Evolutionary conservation across 2,329 filamentous ascomycete genomes (phyloP), one percentile per base, ranked within the genome.

Genomic region (Purpureocillium lavendulum): DNA sequence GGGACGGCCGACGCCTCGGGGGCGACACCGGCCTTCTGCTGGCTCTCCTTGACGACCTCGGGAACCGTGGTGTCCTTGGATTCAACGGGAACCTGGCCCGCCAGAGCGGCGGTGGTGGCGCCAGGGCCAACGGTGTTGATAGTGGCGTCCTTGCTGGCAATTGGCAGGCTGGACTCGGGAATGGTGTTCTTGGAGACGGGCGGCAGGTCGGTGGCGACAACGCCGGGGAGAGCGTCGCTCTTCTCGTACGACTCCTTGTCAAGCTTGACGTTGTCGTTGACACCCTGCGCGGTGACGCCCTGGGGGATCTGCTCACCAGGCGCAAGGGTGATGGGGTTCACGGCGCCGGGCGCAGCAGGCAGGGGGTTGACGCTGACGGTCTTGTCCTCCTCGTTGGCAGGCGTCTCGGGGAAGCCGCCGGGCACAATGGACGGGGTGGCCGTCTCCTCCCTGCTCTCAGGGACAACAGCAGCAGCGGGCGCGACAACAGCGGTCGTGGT

Each of bases 181-280:
- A 92, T 88, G 58, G 85, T 67, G 60, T 71, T 80, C 45, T 69
- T 73, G 34, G 73, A 68, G 41, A 81, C 62, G 9, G 71, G 68
- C 24, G 78, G 75, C 29, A 81, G 56, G 40, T 69, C 62, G 36
- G 70, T 64, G 16, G 31, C 32, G 26, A 36, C 60, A 39, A 67
- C 52, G 48, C 73, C 74, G 37, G 73, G 70, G 32, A 80, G 61
- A 41, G 80, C 74, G 54, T 84, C 84, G 47, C 81, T 80, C 61
- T 85, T 85, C 60, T 94, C 83, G 62, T 96, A 97, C 2, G 87
- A 90, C 50, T 80, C 85, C 60, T 87, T 75, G 59, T 96, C 89
- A 15, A 86, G 75, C 54, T 81, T 77, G 54, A 95, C 75, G 37
- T 87, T 82, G 44, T 68, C 67, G 58, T 86, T 82, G 51, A 77